Evolutionary conservation across 2,329 filamentous ascomycete genomes (phyloP), one percentile per base, ranked within the genome.

Genomic region (Penicillium freii): DNA sequence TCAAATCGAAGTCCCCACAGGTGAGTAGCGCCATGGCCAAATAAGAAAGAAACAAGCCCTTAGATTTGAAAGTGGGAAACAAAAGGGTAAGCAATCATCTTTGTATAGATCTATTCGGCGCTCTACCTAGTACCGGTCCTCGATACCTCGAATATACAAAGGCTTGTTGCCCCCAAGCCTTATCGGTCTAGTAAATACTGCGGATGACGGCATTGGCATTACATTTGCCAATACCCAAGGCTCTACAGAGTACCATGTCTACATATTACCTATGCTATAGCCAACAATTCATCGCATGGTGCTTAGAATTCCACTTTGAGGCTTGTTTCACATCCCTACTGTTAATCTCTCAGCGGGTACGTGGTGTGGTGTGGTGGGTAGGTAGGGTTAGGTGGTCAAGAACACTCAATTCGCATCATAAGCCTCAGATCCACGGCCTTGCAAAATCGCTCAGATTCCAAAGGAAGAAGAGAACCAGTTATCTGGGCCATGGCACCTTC

Each of bases 341-440:
- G 5, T 8, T 34, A 34, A 33, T 33, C 31, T 33, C 31, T 33
- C 31, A 33, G 11, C 5, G 31, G 11, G 33, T 39, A 39, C 17
- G n/a, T 21, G 19, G 31, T 33, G 19, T 40, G 19, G 38, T 40
- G 13, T 34, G 33, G 13, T 29, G 3, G 27, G 9, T 11, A 31
- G 29, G 29, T 11, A 31, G 29, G 29, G 29, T 31, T 31, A 31
- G 29, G 29, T 31, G 4, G 13, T 8, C 11, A 46, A 31, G n/a
- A 21, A 21, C 29, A 23, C 8, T 34, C 13, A 46, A 46, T n/a
- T 5, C 44, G 23, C 19, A 15, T 47, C 66, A 44, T 58, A 52
- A 40, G 15, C 31, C 15, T n/a, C 31, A 6, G 13, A 48, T 25
- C 5, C 15, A 48, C 21, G 7, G 19, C 31, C 15, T 36, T 46